phyloP scores from a whole-genome alignment of 1,139 yeast species.

The Diutina mesorugosa region DNA sequence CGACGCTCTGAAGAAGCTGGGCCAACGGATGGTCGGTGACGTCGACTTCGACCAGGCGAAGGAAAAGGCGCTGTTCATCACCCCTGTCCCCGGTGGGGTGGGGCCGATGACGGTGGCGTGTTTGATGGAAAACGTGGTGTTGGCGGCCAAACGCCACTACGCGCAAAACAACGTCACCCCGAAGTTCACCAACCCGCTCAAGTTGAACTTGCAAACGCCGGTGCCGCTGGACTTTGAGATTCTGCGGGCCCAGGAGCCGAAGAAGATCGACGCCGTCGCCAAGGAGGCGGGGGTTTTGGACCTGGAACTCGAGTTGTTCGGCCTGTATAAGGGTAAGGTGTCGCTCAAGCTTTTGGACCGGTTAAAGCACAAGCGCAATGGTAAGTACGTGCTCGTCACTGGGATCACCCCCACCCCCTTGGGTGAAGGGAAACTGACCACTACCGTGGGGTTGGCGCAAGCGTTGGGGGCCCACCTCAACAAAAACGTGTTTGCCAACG shows the following conservation, averaged over 20 bases:
- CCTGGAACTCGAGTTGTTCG: conserved; percentile 81
- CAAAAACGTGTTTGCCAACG: conserved; percentile 75
- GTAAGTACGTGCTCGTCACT: conserved; percentile 86
- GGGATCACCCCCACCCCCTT: conserved; percentile 98
- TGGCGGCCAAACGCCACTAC: conserved; percentile 50
- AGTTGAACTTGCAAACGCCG: conserved; percentile 54
- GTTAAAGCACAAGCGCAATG: conserved; percentile 30
- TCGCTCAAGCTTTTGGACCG: conserved; percentile 12
- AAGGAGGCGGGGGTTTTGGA: conserved; percentile 73
- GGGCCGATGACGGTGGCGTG: conserved; percentile 99
- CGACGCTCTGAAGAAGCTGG: conserved; percentile 64
- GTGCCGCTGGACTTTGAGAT: conserved; percentile 94
- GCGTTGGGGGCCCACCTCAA: conserved; percentile 89
- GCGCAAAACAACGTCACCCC: conserved; percentile 26
- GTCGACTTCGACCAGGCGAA: conserved; percentile 59
- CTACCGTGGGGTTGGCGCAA: conserved; percentile 93
- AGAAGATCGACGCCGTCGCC: conserved; percentile 72
- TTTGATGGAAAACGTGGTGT: conserved; percentile 75
- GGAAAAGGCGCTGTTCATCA: conserved; percentile 53
- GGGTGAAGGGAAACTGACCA: conserved; percentile 97
- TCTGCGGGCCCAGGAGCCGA: conserved; percentile 82
- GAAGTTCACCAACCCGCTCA: conserved; percentile 43
- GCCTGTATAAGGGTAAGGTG: conserved; percentile 87
- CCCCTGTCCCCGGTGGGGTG: conserved; percentile 99
- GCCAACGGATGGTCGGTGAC: conserved; percentile 86